Conservation (phyloP, 2,329 filamentous ascomycete genomes). For the Coniochaeta prunicola region DNA sequence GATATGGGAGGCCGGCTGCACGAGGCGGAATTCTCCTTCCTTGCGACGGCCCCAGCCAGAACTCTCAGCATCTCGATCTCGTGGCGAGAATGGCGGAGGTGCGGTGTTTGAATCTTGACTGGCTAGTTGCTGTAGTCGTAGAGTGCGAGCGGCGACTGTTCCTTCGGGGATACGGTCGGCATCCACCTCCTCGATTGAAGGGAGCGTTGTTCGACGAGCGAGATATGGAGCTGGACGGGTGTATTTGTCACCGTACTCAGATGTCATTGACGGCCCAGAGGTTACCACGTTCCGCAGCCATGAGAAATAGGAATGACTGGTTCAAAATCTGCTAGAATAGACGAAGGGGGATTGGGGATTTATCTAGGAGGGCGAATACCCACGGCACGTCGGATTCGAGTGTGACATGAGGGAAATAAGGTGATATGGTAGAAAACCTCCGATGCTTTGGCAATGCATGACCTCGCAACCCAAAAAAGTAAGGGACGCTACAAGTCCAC, state of each 20-base stretch:
- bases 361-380: background rate
- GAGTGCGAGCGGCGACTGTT: background rate
- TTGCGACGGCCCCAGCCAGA: conserved; percentile 11
- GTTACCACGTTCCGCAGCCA: background rate
- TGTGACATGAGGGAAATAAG: background rate
- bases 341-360: background rate
- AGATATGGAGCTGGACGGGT: background rate
- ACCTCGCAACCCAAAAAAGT: background rate
- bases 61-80: background rate
- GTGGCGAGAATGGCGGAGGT: conserved; percentile 1
- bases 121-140: background rate
- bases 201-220: background rate
- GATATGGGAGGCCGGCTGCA: conserved; percentile 10
- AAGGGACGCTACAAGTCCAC: background rate
- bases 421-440: background rate
- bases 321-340: background rate
- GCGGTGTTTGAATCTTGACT: background rate
- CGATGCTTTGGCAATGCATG: background rate
- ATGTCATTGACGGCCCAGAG: background rate
- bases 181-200: background rate
- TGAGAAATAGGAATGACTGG: background rate
- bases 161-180: background rate
- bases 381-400: background rate
- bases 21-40: conserved; percentile 9
- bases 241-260: background rate